phyloP scores from a whole-genome alignment of 805 yeast species.

The Kregervanrija pseudodelftensis region DNA sequence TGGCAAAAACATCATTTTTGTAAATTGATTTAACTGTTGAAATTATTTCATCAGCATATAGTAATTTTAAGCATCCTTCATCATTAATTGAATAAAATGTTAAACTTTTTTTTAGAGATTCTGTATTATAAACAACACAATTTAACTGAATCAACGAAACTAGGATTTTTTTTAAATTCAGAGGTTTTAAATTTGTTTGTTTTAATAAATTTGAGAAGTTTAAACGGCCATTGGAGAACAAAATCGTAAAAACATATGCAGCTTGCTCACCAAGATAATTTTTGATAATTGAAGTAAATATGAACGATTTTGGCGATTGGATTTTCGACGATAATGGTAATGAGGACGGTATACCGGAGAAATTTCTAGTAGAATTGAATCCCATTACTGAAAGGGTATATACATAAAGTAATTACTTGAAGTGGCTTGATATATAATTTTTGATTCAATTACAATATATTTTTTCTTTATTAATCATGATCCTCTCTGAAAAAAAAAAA shows the following conservation, averaged over 20 bases:
- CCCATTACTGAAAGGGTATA: too few species aligned
- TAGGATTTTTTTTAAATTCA: slow-evolving; percentile 54
- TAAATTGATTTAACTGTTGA: too few species aligned
- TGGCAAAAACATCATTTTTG: slow-evolving; percentile 31
- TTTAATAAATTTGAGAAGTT: slow-evolving; percentile 46
- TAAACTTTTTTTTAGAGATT: slow-evolving; percentile 26
- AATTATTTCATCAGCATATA: slow-evolving; percentile 76
- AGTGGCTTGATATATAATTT: too few species aligned
- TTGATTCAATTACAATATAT: too few species aligned
- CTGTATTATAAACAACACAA: slow-evolving; percentile 50
- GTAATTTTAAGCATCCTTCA: slow-evolving; percentile 52
- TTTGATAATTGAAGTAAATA: slow-evolving; percentile 46
- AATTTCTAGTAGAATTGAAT: too few species aligned
- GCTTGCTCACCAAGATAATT: slow-evolving; percentile 69
- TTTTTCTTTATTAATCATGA: too few species aligned
- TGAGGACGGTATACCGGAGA: slow-evolving; percentile 10
- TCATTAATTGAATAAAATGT: slow-evolving; percentile 53
- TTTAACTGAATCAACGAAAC: slow-evolving; percentile 75
- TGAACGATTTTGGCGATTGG: slow-evolving; percentile 55
- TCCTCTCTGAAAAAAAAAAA: too few species aligned
- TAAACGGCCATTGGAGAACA: slow-evolving; percentile 64
- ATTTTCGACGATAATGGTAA: slow-evolving; percentile 35
- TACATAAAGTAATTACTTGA: too few species aligned
- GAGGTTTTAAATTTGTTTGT: slow-evolving; percentile 38
- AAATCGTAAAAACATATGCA: slow-evolving; percentile 47